These are phyloP conservation scores for Nevesoporus exiguus DNA, from an alignment of 768 basidiomycete genomes.

Conservation along the genomic window DNA sequence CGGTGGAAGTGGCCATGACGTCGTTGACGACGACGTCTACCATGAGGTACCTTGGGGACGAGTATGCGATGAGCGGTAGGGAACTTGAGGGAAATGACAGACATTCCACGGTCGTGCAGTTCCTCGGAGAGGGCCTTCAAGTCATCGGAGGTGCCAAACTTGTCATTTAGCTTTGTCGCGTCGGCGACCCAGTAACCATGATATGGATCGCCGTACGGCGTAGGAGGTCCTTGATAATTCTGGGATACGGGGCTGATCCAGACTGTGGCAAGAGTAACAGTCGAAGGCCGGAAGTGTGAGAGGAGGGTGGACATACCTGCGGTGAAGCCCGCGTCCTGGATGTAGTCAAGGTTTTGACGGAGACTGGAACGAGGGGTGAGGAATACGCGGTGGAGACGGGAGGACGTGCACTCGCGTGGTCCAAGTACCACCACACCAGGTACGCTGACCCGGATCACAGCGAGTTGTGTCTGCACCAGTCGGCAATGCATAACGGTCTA, in stretches of 20 bases:
- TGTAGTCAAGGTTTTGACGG: constrained; percentile 77
- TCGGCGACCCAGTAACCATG: constrained; percentile 85
- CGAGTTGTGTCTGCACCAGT: constrained; percentile 3
- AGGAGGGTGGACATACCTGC: constrained; percentile 44
- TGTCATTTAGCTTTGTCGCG: constrained; percentile 59
- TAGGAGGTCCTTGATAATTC: constrained; percentile 69
- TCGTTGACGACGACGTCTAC: constrained; percentile 85
- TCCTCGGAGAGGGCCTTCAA: constrained; percentile 63
- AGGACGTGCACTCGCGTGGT: constrained; percentile 1
- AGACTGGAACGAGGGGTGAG: constrained; percentile 37
- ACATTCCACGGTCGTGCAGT: constrained; percentile 73
- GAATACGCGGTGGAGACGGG: not conserved
- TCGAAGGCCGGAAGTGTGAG: not conserved
- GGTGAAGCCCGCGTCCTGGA: constrained; percentile 79
- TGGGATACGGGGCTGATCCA: constrained; percentile 84
- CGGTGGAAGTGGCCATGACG: constrained; percentile 67
- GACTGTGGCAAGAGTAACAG: constrained; percentile 37
- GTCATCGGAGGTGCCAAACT: constrained; percentile 72
- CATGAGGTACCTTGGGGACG: constrained; percentile 62
- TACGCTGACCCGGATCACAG: constrained; percentile 12
- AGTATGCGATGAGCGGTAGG: not conserved
- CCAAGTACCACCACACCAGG: constrained; percentile 19
- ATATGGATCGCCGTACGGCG: constrained; percentile 78
- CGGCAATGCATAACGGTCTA: constrained; percentile 15
- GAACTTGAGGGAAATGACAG: constrained; percentile 13